These are phyloP conservation scores for Erythrophleum ivorense DNA, from an alignment of 331 rosid species.

Conservation along the genomic window DNA sequence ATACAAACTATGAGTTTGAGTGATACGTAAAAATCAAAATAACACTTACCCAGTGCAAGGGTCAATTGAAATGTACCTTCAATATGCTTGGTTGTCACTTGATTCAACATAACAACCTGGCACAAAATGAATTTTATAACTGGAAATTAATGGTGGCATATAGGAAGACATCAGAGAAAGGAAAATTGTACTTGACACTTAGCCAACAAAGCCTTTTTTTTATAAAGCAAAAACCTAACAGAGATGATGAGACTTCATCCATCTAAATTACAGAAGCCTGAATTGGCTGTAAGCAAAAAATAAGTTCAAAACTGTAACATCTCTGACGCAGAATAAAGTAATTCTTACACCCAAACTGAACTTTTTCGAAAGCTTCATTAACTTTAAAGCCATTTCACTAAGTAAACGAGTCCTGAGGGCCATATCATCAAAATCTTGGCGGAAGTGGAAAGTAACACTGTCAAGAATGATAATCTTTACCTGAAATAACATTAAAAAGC, in stretches of 20 bases:
- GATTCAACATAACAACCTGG: slow-evolving; percentile 93
- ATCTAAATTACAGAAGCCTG: slow-evolving; percentile 16
- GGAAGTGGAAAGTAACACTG: slow-evolving; percentile 94
- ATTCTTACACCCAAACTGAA: slow-evolving; percentile 74
- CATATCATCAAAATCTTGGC: slow-evolving; percentile 92
- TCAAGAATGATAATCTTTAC: slow-evolving; percentile 84
- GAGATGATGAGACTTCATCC: neutral
- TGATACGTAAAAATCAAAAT: slow-evolving; percentile 37
- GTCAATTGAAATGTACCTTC: slow-evolving; percentile 92
- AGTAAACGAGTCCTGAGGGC: slow-evolving; percentile 89
- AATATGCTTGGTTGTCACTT: slow-evolving; percentile 73
- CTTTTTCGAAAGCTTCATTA: slow-evolving; percentile 83
- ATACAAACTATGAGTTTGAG: slow-evolving; percentile 4
- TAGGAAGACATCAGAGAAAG: slow-evolving; percentile 12
- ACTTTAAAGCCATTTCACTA: slow-evolving; percentile 84
- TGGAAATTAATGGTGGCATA: slow-evolving; percentile 3
- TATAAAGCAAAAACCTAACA: slow-evolving; percentile 2
- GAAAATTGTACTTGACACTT: neutral
- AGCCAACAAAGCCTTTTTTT: slow-evolving; percentile 3
- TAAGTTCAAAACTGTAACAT: slow-evolving; percentile 5
- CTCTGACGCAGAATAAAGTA: slow-evolving; percentile 32
- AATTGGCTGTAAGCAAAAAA: slow-evolving; percentile 7
- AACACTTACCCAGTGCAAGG: slow-evolving; percentile 80
- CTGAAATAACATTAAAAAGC: slow-evolving; percentile 45
- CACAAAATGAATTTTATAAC: slow-evolving; percentile 21